Evolutionary conservation across 805 yeast genomes (phyloP), one percentile per base, ranked within the genome.

Genomic region (Lipomyces japonicus): DNA sequence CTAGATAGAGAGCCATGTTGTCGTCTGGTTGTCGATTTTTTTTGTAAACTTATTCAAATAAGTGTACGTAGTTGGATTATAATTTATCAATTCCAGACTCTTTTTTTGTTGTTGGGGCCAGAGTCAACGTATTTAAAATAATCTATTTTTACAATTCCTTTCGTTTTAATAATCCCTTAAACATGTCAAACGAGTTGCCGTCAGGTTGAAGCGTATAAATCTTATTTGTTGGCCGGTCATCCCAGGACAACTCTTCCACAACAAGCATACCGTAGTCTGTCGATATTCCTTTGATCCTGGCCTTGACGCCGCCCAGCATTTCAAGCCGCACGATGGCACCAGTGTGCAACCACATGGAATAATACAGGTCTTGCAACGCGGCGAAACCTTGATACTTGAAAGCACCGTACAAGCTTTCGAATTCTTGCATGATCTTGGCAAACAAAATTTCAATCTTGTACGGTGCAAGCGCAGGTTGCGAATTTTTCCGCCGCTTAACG

Each of bases 181-280:
- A 85, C 75, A 93, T 90, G 65, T 93, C 97, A 63, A 93, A 93
- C 2, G 97, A 87, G 65, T 93, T 93, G 0, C 99, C 98, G 67
- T 93, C 98, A 0, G 99, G 97, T 66, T 90, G 97, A 41, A 93
- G 70, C 59, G 87, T 84, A 57, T 76, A 81, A 3, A 62, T 70
- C 37, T 71, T 74, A 0, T 87, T 86, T 1, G 82, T 79, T 14
- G 71, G 71, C 10, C 59, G 63, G 21, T 75, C 75, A 12, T 67
- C 62, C 3, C 67, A 58, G 43, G 77, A 76, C 5, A 81, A 65
- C 56, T 86, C 95, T 52, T 79, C 81, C 2, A 86, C 98, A 12
- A 81, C 68, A 50, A 93, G 69, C 70, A 90, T 71, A 0, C 98
- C 99, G 67, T 82, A 85, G 48, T 89, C 95, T 1, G 74, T 71